phyloP scores from a whole-genome alignment of 306 rosid genomes.

The Lupinus albus region DNA sequence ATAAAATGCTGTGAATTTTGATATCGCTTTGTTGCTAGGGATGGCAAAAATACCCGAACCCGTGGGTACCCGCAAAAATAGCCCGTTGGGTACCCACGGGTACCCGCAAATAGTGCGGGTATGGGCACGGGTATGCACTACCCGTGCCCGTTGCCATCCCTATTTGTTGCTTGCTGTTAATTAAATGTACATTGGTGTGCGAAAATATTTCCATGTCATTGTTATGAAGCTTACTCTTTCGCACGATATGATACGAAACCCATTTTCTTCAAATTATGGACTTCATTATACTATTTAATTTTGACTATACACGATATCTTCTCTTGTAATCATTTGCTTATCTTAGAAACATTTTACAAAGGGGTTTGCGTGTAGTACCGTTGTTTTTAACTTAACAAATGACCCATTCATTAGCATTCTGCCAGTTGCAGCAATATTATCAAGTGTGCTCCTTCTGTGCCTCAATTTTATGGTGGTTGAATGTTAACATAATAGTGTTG shows the following conservation, averaged over 20 bases:
- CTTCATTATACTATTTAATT: conserved; percentile 24
- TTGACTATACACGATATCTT: background rate
- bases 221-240: conserved; percentile 20
- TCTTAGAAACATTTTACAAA: conserved; percentile 2
- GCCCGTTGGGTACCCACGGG: too few relatives aligned
- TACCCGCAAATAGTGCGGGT: too few relatives aligned
- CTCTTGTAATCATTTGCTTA: conserved; percentile 14
- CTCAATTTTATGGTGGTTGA: conserved; percentile 32
- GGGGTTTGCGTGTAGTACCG: conserved; percentile 12
- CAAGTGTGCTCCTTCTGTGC: background rate
- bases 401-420: conserved; percentile 16
- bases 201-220: conserved; percentile 8
- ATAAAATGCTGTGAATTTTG: conserved; percentile 7
- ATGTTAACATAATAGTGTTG: conserved; percentile 31
- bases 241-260: conserved; percentile 3
- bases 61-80: too few relatives aligned
- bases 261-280: conserved; percentile 1
- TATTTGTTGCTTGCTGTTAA: conserved; percentile 23
- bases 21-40: conserved; percentile 16
- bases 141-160: too few relatives aligned
- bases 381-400: conserved; percentile 13
- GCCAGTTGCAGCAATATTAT: conserved; percentile 34
- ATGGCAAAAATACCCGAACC: too few relatives aligned
- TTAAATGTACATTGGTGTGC: background rate
- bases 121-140: too few relatives aligned